phyloP scores from a whole-genome alignment of 257 asterid genomes.

The Solanum pennellii region DNA sequence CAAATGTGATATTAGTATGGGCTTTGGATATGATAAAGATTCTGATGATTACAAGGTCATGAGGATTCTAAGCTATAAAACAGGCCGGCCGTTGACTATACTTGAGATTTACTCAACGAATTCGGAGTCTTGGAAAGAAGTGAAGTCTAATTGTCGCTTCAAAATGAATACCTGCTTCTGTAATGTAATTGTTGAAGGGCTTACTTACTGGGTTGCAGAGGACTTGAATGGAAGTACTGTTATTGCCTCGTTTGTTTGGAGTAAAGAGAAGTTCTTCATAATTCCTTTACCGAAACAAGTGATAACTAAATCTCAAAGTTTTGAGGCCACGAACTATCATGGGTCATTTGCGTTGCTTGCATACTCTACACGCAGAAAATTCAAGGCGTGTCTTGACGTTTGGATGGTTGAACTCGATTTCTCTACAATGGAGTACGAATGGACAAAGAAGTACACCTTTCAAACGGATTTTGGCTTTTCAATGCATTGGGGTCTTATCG shows the following conservation, averaged over 20 bases:
- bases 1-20: neutral
- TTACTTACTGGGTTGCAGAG: neutral
- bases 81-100: neutral
- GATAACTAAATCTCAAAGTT: neutral
- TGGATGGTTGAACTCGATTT: neutral
- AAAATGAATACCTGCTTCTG: neutral
- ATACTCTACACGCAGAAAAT: neutral
- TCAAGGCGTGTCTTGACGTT: neutral
- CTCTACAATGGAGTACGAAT: neutral
- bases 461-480: neutral
- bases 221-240: neutral
- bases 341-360: neutral
- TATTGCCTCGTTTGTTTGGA: neutral
- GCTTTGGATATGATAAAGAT: neutral
- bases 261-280: neutral
- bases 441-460: neutral
- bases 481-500: neutral
- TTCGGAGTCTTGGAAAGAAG: neutral
- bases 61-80: neutral
- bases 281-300: neutral
- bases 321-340: neutral
- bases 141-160: neutral
- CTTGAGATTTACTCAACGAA: neutral
- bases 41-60: constrained; percentile 1
- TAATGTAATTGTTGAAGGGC: neutral